Evolutionary conservation across 2,329 filamentous ascomycete genomes (phyloP).

Genomic region (Colletotrichum euphorbiae): DNA sequence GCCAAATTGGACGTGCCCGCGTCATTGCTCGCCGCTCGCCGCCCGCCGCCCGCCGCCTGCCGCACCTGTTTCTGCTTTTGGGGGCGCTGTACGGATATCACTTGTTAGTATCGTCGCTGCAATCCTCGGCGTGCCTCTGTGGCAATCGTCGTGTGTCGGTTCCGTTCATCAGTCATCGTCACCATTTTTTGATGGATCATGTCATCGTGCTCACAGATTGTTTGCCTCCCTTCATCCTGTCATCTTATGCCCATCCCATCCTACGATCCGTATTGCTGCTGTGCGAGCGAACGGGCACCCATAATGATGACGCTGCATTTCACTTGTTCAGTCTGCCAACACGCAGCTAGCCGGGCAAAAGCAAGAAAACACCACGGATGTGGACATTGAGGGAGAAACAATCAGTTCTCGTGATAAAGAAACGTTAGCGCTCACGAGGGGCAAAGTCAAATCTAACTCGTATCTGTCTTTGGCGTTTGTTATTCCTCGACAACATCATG

Average conservation of each 20-base stretch:
- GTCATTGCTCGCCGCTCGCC: conserved; percentile 35
- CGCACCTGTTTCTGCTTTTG: conserved; percentile 5
- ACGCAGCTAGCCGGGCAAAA: neutral
- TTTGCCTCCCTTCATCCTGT: neutral
- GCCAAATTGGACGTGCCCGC: conserved; percentile 12
- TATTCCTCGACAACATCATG: neutral
- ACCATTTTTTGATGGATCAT: neutral
- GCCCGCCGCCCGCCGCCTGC: conserved; percentile 26
- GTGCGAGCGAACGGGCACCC: neutral
- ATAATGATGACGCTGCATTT: neutral
- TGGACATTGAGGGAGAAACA: neutral
- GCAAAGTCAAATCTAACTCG: neutral
- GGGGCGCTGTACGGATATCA: neutral
- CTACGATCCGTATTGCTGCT: neutral
- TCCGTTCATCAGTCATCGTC: no score
- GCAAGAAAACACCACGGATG: neutral
- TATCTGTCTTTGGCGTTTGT: neutral
- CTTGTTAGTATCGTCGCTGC: conserved; percentile 26
- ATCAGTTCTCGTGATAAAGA: neutral
- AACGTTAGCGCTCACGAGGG: neutral
- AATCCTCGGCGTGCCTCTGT: conserved; percentile 21
- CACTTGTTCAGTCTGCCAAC: neutral
- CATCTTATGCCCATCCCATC: neutral
- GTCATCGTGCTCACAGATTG: neutral
- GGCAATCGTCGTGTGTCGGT: conserved; percentile 5